Percentiles rank a stretch among this genome's conserved stretches.
phyloP scores from a whole-genome alignment of 2,329 filamentous ascomycete genomes.

The Cyphellophora attinorum region DNA sequence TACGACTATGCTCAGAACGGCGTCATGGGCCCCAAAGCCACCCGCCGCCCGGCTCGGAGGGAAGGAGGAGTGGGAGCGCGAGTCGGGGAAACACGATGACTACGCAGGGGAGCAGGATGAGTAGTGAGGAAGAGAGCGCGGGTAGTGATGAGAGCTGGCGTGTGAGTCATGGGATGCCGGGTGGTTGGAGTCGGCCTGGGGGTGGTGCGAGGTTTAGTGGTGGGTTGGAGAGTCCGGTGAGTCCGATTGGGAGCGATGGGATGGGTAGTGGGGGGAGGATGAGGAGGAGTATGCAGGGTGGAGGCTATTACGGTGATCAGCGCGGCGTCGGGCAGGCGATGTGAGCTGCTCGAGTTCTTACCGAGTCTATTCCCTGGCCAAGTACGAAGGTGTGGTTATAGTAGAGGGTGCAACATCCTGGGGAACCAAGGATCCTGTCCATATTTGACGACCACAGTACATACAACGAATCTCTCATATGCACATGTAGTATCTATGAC shows the following conservation, averaged over 20 bases:
- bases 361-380: too few relatives aligned
- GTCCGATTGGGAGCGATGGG: not conserved
- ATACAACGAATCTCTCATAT: too few relatives aligned
- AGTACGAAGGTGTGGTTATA: too few relatives aligned
- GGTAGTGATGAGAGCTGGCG: not conserved
- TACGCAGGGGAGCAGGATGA: too few relatives aligned
- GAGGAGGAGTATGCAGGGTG: not conserved
- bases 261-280: constrained; percentile 7
- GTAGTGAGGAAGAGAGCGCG: not conserved
- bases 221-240: constrained; percentile 1
- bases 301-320: not conserved
- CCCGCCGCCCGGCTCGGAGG: not conserved
- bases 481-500: too few relatives aligned
- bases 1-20: constrained; percentile 3
- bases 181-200: constrained; percentile 7
- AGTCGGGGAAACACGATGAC: too few relatives aligned
- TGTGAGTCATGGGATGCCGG: constrained; percentile 10
- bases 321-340: constrained; percentile 1
- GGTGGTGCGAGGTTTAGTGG: constrained; percentile 5
- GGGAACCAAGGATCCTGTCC: too few relatives aligned
- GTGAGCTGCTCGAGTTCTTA: too few relatives aligned
- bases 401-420: too few relatives aligned
- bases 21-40: not conserved
- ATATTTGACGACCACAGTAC: too few relatives aligned
- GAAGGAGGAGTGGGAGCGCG: too few relatives aligned